Percentiles rank a stretch among this genome's conserved stretches.
phyloP scores from a whole-genome alignment of 352 stramenopile species.

The Aphanomyces invadans region DNA sequence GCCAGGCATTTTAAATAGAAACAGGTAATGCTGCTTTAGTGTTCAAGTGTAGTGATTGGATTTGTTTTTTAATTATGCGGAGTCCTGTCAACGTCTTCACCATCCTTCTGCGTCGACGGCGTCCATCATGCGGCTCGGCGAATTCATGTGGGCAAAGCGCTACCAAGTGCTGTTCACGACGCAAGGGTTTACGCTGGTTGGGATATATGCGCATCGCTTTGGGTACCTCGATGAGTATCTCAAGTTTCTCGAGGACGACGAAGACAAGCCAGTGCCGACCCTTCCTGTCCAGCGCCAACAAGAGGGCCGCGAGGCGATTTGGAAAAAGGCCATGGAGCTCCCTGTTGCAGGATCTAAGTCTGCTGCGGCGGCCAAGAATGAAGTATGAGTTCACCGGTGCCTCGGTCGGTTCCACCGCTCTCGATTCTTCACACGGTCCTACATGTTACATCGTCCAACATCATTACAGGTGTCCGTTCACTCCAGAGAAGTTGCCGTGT shows the following conservation, averaged over 20 bases:
- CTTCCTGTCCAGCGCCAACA: not conserved
- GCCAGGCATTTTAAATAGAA: not conserved
- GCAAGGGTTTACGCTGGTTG: constrained; percentile 12
- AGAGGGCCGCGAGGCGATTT: not conserved
- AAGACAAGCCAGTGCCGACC: not conserved
- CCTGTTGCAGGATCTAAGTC: not conserved
- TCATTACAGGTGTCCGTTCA: too few species aligned
- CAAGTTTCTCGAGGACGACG: not conserved
- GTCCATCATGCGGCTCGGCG: constrained; percentile 18
- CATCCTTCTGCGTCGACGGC: not conserved
- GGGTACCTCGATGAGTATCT: constrained; percentile 14
- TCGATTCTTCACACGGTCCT: too few species aligned
- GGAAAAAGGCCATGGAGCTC: constrained; percentile 12
- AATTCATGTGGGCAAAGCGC: constrained; percentile 19
- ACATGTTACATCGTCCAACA: too few species aligned
- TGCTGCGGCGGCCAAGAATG: not conserved
- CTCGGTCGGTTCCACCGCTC: too few species aligned
- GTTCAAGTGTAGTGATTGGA: too few species aligned
- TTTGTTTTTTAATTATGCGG: not conserved
- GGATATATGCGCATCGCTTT: constrained; percentile 21
- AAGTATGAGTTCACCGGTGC: too few species aligned
- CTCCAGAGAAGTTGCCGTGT: too few species aligned
- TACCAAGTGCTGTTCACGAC: constrained; percentile 21
- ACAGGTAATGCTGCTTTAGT: too few species aligned
- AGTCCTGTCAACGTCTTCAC: not conserved